Evolutionary conservation across 352 stramenopile species (phyloP), one percentile per base, ranked within the genome.

Genomic region (Bremia lactucae): DNA sequence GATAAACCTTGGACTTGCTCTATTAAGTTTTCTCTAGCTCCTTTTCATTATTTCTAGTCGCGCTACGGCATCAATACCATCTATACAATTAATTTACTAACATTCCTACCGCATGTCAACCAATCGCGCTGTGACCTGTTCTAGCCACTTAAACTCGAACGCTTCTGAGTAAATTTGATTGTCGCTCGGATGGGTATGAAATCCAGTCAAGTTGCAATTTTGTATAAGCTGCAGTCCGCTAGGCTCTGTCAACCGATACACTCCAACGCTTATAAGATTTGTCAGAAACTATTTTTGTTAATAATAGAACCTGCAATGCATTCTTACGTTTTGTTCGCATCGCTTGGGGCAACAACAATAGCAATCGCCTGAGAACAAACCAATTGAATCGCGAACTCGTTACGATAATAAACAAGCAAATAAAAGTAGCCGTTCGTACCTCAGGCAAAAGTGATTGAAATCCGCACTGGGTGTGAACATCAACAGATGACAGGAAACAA

Each of bases 381-480:
- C 45, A 20, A 45, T 2, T 23, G 28, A 9, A 25, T 55, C 51
- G 26, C 31, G 31, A 13, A 37, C 9, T 51, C 28, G 23, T 47
- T 25, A 9, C 23, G 33, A 40, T 5, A 24, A 48, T 11, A 2
- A 2, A 35, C 15, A 22, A 23, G 16, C 14, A 36, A 8, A 18
- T 6, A 13, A 6, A 19, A 46, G 6, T 13, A 28, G 33, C 23
- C 18, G 7, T 14, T 24, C 41, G 15, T 64, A 80, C 72, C 68
- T 95, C 84, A 0, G 82, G 72, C 9, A 95, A 58, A 40, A 95
- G 93, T 0, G 76, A 81, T 56, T 95, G 84, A 55, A 93, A 95
- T 5, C 77, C 84, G 51, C 78, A 92, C 49, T 95, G 84, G 9
- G 84, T 95, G 67, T 94, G 82, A 22, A 95, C 67, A 53, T 95